phyloP scores from a whole-genome alignment of 768 basidiomycete genomes.

The Nevesoporus exiguus region DNA sequence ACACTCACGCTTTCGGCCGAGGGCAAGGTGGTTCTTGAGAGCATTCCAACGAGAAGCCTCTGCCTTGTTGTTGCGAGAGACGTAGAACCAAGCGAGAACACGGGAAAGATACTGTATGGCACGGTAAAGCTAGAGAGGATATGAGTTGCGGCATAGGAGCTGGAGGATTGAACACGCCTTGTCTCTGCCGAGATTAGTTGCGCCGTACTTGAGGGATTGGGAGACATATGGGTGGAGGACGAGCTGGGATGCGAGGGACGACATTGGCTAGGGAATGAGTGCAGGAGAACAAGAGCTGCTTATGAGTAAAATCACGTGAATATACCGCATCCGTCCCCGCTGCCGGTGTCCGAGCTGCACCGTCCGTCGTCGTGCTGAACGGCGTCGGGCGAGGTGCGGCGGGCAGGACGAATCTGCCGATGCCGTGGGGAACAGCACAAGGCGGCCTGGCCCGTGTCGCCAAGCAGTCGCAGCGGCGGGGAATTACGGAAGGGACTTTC shows the following conservation, averaged over 20 bases:
- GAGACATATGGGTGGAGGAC: slow-evolving; percentile 83
- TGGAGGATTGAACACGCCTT: slow-evolving; percentile 51
- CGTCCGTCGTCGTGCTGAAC: background rate
- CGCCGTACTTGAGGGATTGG: slow-evolving; percentile 69
- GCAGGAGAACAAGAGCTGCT: background rate
- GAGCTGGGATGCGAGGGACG: slow-evolving; percentile 62
- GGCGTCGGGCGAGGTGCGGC: background rate
- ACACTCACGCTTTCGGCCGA: slow-evolving; percentile 73
- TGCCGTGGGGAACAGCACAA: background rate
- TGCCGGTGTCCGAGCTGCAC: background rate
- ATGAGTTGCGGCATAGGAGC: background rate
- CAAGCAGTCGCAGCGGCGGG: background rate
- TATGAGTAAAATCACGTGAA: slow-evolving; percentile 28
- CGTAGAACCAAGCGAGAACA: slow-evolving; percentile 80
- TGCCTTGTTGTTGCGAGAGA: slow-evolving; percentile 63
- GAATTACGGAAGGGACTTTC: slow-evolving; percentile 5
- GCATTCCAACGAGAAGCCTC: slow-evolving; percentile 77
- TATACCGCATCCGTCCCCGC: slow-evolving; percentile 12
- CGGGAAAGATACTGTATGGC: slow-evolving; percentile 88
- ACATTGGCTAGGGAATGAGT: slow-evolving; percentile 15
- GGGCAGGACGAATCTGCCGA: too few species aligned
- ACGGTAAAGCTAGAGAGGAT: slow-evolving; percentile 66
- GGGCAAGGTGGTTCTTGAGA: slow-evolving; percentile 81
- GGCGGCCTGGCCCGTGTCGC: background rate
- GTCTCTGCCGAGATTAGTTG: slow-evolving; percentile 85